phyloP scores from a whole-genome alignment of 1,284 basidiomycete species.

The Cerioporus squamosus region DNA sequence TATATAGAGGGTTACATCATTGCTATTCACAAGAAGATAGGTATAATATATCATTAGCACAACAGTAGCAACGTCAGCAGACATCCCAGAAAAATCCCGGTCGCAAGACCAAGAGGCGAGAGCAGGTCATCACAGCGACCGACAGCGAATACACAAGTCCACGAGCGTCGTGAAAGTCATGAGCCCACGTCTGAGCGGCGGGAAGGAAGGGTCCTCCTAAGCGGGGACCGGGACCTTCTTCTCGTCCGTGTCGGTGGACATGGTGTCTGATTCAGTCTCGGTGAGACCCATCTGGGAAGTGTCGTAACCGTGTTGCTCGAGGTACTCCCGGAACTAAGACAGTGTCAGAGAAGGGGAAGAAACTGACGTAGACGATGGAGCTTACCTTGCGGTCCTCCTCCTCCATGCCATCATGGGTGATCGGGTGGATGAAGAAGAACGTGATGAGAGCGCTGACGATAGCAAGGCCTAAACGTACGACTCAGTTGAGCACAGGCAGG shows the following conservation, averaged over 20 bases:
- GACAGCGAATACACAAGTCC: not conserved
- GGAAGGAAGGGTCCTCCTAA: not conserved
- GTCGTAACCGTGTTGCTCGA: constrained; percentile 79
- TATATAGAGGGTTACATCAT: not conserved
- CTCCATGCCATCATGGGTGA: constrained; percentile 80
- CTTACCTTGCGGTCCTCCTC: constrained; percentile 71
- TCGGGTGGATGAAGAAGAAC: constrained; percentile 75
- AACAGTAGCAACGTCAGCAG: constrained; percentile 8
- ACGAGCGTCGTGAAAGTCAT: not conserved
- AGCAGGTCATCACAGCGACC: not conserved
- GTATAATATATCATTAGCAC: constrained; percentile 1
- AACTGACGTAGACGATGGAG: constrained; percentile 11
- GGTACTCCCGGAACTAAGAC: constrained; percentile 78
- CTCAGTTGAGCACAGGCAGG: not conserved
- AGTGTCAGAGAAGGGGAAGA: not conserved
- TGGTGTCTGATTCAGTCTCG: constrained; percentile 12
- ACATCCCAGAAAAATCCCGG: not conserved
- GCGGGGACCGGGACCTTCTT: constrained; percentile 9
- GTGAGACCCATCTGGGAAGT: constrained; percentile 66
- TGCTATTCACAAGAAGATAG: constrained; percentile 2
- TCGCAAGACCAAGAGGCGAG: not conserved
- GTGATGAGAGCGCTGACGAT: constrained; percentile 79
- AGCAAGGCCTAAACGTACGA: constrained; percentile 56
- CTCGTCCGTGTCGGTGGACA: constrained; percentile 17
- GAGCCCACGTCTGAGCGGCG: not conserved